Conservation (phyloP, 2,329 filamentous ascomycete species). For the Talaromyces sp. region DNA sequence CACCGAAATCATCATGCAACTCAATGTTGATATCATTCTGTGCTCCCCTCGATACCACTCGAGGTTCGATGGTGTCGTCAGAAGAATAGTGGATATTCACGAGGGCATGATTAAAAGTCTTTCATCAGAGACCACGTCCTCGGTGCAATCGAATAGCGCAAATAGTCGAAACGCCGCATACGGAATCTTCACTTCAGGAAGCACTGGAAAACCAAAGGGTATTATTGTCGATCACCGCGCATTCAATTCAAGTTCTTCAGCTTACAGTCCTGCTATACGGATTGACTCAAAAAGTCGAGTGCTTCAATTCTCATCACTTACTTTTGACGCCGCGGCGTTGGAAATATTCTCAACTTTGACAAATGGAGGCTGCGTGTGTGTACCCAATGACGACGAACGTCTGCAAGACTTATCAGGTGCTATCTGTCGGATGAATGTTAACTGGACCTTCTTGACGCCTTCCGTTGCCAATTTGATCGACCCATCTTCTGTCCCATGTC, state of each 20-base stretch:
- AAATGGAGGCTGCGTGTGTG: conserved; percentile 55
- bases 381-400: conserved; percentile 48
- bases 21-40: background rate
- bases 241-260: conserved; percentile 51
- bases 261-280: conserved; percentile 48
- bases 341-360: conserved; percentile 53
- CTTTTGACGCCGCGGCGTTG: conserved; percentile 49
- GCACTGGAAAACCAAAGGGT: conserved; percentile 50
- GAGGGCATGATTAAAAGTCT: conserved; percentile 24
- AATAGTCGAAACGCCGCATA: conserved; percentile 43
- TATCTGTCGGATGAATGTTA: conserved; percentile 51
- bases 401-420: conserved; percentile 18
- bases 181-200: conserved; percentile 56
- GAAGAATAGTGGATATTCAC: conserved; percentile 27
- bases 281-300: conserved; percentile 52
- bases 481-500: conserved; percentile 18
- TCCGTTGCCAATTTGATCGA: conserved; percentile 49
- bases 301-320: conserved; percentile 54
- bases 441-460: conserved; percentile 51
- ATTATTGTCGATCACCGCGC: conserved; percentile 58
- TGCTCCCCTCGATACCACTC: conserved; percentile 21
- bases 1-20: conserved; percentile 6
- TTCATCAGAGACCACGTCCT: conserved; percentile 8
- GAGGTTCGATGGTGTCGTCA: conserved; percentile 23
- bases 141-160: conserved; percentile 13